These are phyloP conservation scores for Clarkia xantiana DNA, from an alignment of 345 rosid species.

Conservation along the genomic window DNA sequence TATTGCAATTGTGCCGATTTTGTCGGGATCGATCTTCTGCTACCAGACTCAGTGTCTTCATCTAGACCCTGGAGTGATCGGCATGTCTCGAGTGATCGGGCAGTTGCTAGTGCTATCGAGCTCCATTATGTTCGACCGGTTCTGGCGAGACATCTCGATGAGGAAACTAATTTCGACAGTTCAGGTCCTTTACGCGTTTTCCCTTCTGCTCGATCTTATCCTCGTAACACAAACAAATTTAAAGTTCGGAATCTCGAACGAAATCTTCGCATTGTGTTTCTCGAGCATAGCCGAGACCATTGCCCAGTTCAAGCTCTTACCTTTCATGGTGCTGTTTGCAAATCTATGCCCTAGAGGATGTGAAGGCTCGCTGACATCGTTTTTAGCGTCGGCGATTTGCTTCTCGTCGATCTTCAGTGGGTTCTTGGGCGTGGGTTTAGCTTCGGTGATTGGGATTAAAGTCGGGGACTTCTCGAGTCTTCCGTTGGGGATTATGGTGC, in stretches of 20 bases:
- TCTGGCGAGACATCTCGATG: constrained; percentile 51
- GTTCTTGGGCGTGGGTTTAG: constrained; percentile 58
- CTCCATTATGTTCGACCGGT: constrained; percentile 45
- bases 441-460: constrained; percentile 52
- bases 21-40: constrained; percentile 74
- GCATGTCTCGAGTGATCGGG: constrained; percentile 71
- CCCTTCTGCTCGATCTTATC: constrained; percentile 62
- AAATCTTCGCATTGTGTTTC: constrained; percentile 47
- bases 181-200: constrained; percentile 47
- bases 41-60: constrained; percentile 71
- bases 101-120: constrained; percentile 54
- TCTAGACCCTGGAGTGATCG: constrained; percentile 54
- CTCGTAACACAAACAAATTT: constrained; percentile 57
- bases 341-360: constrained; percentile 69
- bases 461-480: constrained; percentile 45
- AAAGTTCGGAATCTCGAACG: constrained; percentile 49
- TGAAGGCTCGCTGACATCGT: constrained; percentile 85
- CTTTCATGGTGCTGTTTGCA: constrained; percentile 49
- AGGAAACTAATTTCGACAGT: constrained; percentile 41
- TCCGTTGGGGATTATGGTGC: constrained; percentile 41
- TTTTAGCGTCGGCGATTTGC: constrained; percentile 59
- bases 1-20: constrained; percentile 47
- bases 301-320: constrained; percentile 77
- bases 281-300: constrained; percentile 67
- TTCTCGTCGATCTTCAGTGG: constrained; percentile 68